Evolutionary conservation across 768 basidiomycete genomes (phyloP), one percentile per base, ranked within the genome.

Genomic region (Suillus lakei): DNA sequence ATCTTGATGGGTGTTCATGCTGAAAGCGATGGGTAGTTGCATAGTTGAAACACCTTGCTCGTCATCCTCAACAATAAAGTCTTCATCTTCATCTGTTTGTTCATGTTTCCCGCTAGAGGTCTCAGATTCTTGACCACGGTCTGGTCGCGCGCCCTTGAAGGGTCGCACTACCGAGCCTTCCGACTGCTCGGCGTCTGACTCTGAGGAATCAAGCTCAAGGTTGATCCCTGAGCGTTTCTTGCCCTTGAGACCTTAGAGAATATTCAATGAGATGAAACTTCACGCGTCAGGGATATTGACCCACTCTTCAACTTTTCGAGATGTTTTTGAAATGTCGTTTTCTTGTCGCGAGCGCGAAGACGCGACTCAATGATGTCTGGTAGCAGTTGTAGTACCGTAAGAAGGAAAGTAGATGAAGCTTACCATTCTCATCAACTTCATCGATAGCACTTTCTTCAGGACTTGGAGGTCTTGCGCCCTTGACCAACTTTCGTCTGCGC

Each of bases 1-100:
- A 70, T 93, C 91, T 72, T 94, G 88, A 73, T 91, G 89, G 2
- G 88, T 83, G 62, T 85, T 85, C 88, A 92, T 88, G 75, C 92
- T 95, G 78, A 93, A 97, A 70, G 90, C 86, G 60, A 82, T 81
- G 10, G 93, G 93, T n/a, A 94, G 81, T 41, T 83, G 76, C 23
- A 84, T 76, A 4, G 74, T 71, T 0, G 72, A 79, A 30, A 65
- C 74, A 9, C 74, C 81, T 28, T 75, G 71, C 58, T 75, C 75
- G 65, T 90, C 88, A 67, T 93, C 91, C 43, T 92, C 87, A 38
- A 93, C 88, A 66, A 92, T 91, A 39, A 78, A 80, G 63, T 76
- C 77, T 0, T 80, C 76, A 9, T 79, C 76, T 1, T 68, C 71
- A 2, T 70, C 68, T 46, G 44, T 66, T 34, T 68, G 66, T 15